phyloP scores from a whole-genome alignment of 352 stramenopile genomes.

The Globisporangium camurandrum region DNA sequence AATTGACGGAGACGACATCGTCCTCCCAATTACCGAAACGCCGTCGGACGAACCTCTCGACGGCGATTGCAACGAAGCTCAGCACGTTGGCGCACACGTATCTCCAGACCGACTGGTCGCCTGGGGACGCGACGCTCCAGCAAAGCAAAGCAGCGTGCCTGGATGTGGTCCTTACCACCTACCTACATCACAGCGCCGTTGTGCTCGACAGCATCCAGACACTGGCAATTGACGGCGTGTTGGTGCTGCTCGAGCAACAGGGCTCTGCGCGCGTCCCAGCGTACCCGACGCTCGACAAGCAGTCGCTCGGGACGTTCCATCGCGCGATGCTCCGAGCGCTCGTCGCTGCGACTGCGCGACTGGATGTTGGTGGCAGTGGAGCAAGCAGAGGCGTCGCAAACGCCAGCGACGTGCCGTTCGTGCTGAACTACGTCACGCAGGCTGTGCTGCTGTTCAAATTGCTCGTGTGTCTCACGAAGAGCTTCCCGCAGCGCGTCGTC shows the following conservation, averaged over 20 bases:
- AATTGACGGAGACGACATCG: no score
- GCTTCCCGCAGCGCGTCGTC: slow-evolving; percentile 41
- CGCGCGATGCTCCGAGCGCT: slow-evolving; percentile 40
- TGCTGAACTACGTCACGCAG: slow-evolving; percentile 49
- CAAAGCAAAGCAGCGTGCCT: slow-evolving; percentile 35
- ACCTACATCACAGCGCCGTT: slow-evolving; percentile 29
- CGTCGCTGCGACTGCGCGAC: slow-evolving; percentile 21
- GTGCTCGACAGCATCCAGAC: slow-evolving; percentile 42
- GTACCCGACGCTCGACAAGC: slow-evolving; percentile 46
- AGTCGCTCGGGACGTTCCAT: slow-evolving; percentile 38
- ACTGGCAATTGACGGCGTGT: slow-evolving; percentile 32
- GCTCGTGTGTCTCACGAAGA: slow-evolving; percentile 50
- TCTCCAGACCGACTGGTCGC: slow-evolving; percentile 39
- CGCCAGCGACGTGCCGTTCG: slow-evolving; percentile 16
- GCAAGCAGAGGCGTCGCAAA: neutral
- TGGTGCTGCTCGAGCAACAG: slow-evolving; percentile 30
- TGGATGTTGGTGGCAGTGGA: slow-evolving; percentile 23
- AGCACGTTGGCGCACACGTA: slow-evolving; percentile 25
- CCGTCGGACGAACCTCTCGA: slow-evolving; percentile 8
- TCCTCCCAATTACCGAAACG: no score
- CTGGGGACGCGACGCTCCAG: slow-evolving; percentile 26
- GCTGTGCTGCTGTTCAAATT: slow-evolving; percentile 53
- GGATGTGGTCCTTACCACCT: slow-evolving; percentile 25
- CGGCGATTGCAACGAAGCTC: slow-evolving; percentile 24
- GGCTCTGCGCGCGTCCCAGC: slow-evolving; percentile 7